Base-by-base conservation (phyloP, 164 flowering plant genomes). In the Umbellularia californica region DNA sequence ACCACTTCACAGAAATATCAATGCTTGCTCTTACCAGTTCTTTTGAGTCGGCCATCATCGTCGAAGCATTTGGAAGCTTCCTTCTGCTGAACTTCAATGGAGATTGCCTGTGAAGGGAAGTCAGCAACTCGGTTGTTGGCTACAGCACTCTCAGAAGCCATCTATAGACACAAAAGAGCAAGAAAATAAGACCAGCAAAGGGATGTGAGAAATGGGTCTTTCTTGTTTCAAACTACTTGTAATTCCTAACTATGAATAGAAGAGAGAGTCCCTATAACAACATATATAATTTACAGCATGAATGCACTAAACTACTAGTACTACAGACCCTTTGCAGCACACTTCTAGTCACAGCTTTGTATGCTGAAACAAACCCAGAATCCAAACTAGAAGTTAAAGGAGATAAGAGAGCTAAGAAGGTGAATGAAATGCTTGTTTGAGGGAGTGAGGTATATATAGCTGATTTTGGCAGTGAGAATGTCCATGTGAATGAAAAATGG, bases 31-130 rank as follows among this genome's bases (percentile, higher is more conserved):
- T 62, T 66, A 83, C 89, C 89, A 1, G 87, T 85, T 75, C 89
- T 72, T 52, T 83, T 84, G 76, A 77, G 75, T 15, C 84, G 84
- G 27, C 87, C 89, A 33, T 87, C 89, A 27, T 87, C 89, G 23
- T 85, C 89, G 65, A 78, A 83, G 77, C 73, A 79, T 65, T 80
- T 78, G 76, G 84, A 82, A 23, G 66, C 76, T 2, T 25, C 60
- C 25, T 33, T 28, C 12, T 75, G 84, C 14, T 82, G 79, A 35
- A 67, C 47, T 33, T 69, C 71, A 13, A 41, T 69, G 20, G 25
- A 67, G 69, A 67, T 79, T 30, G 28, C 69, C 41, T 14, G 9
- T 14, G 47, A 30, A 15, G 76, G n/a, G 50, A 50, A 25, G 23
- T 51, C 11, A 14, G 58, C 68, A 9, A 65, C 70, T 65, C 66